A percentile compares a stretch with the other conserved stretches of the same genome.
These are phyloP conservation scores for Zygosaccharomyces pseudobailii DNA, from an alignment of 1,139 yeast species.

Conservation along the genomic window DNA sequence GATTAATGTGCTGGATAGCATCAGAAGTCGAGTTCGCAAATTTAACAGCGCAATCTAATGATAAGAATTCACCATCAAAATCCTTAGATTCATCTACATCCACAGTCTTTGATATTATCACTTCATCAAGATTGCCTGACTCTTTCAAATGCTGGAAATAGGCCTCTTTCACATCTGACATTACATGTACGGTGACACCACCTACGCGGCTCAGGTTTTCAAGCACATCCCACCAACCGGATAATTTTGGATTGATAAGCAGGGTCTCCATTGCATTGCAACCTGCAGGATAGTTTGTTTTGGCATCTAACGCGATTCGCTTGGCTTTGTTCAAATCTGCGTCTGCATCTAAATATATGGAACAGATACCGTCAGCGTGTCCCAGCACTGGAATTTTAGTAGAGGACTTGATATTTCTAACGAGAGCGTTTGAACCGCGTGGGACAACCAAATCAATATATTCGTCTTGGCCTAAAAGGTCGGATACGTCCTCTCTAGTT, in stretches of 20 bases:
- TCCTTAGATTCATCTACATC: constrained; percentile 52
- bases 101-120: constrained; percentile 31
- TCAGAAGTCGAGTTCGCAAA: constrained; percentile 53
- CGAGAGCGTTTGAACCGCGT: constrained; percentile 90
- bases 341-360: constrained; percentile 71
- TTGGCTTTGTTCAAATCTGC: constrained; percentile 76
- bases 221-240: constrained; percentile 41
- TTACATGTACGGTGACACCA: constrained; percentile 69
- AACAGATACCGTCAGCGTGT: constrained; percentile 97
- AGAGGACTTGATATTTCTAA: constrained; percentile 72
- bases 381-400: constrained; percentile 97
- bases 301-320: constrained; percentile 73
- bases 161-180: constrained; percentile 43
- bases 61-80: constrained; percentile 77
- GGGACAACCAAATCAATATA: constrained; percentile 95
- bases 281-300: constrained; percentile 96
- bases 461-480: constrained; percentile 74
- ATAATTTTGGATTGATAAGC: constrained; percentile 56
- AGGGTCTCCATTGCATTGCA: constrained; percentile 95
- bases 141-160: constrained; percentile 26
- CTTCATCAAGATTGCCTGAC: constrained; percentile 28
- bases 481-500: constrained; percentile 86
- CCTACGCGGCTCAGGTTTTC: constrained; percentile 50
- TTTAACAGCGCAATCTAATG: constrained; percentile 74
- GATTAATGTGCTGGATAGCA: constrained; percentile 80